These are phyloP conservation scores for Lanzia echinophila DNA, from an alignment of 2,329 filamentous ascomycete species.

Conservation along the genomic window DNA sequence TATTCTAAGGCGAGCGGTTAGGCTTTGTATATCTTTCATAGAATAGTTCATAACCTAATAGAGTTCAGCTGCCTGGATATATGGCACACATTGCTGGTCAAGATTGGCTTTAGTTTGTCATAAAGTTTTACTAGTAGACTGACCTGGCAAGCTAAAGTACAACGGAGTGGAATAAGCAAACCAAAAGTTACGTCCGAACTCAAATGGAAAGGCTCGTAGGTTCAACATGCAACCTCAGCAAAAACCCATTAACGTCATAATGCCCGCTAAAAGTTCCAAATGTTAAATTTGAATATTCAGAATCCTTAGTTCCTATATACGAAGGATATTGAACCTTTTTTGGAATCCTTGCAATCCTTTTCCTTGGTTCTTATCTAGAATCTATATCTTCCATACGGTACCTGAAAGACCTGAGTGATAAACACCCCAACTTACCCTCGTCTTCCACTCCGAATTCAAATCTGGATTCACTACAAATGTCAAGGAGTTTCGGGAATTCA, in stretches of 20 bases:
- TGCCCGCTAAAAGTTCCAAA: too few relatives aligned
- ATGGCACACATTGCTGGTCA: neutral
- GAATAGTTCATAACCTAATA: too few relatives aligned
- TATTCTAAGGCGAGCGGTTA: too few relatives aligned
- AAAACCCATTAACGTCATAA: neutral
- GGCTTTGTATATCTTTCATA: too few relatives aligned
- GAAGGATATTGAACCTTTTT: too few relatives aligned
- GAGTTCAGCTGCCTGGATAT: too few relatives aligned
- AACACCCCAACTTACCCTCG: neutral
- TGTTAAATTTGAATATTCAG: too few relatives aligned
- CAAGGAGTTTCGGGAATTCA: neutral
- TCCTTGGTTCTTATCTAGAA: neutral
- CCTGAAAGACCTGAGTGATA: neutral
- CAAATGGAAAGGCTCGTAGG: neutral
- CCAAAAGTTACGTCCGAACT: neutral
- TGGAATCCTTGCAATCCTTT: neutral
- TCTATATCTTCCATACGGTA: neutral
- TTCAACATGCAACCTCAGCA: neutral
- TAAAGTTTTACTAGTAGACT: neutral
- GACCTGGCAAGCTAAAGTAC: neutral
- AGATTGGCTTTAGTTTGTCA: neutral
- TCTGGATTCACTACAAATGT: neutral
- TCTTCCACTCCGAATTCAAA: neutral
- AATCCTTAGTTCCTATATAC: too few relatives aligned
- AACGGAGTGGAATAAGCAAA: neutral